phyloP scores from a whole-genome alignment of 345 rosid species.

The Ceriops zippeliana region DNA sequence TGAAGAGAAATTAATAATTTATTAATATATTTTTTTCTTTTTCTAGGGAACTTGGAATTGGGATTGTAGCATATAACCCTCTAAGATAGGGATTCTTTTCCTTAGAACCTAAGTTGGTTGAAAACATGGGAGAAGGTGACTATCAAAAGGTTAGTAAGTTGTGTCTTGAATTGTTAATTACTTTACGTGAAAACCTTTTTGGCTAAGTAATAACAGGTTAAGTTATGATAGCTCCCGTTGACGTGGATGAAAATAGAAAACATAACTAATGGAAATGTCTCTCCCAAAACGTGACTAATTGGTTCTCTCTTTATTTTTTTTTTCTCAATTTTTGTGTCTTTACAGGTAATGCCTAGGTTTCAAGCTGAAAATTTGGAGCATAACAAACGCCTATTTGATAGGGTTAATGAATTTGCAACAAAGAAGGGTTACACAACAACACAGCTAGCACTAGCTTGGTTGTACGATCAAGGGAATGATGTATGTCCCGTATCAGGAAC shows the following conservation, averaged over 20 bases:
- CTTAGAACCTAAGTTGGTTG: slow-evolving; percentile 44
- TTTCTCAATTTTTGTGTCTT: no score
- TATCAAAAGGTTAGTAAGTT: slow-evolving; percentile 31
- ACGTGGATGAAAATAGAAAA: no score
- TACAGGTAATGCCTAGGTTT: slow-evolving; percentile 7
- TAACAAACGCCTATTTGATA: slow-evolving; percentile 13
- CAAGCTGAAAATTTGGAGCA: slow-evolving; percentile 14
- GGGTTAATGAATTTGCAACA: slow-evolving; percentile 14
- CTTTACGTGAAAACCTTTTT: no score
- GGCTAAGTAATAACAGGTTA: no score
- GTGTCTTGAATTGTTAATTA: background rate
- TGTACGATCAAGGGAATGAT: no score
- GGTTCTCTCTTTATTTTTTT: background rate
- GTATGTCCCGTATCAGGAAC: slow-evolving; percentile 16
- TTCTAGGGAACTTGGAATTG: slow-evolving; percentile 62
- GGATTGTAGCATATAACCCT: slow-evolving; percentile 60
- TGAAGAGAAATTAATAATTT: no score
- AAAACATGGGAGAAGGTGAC: slow-evolving; percentile 35
- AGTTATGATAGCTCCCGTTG: no score
- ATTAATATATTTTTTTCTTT: no score
- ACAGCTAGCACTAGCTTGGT: slow-evolving; percentile 17
- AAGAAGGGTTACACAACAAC: slow-evolving; percentile 22
- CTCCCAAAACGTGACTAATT: background rate
- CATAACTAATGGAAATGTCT: background rate
- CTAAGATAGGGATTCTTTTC: slow-evolving; percentile 56